These are phyloP conservation scores for Leccinum uliginosum DNA, from an alignment of 768 basidiomycete genomes.

Conservation along the genomic window DNA sequence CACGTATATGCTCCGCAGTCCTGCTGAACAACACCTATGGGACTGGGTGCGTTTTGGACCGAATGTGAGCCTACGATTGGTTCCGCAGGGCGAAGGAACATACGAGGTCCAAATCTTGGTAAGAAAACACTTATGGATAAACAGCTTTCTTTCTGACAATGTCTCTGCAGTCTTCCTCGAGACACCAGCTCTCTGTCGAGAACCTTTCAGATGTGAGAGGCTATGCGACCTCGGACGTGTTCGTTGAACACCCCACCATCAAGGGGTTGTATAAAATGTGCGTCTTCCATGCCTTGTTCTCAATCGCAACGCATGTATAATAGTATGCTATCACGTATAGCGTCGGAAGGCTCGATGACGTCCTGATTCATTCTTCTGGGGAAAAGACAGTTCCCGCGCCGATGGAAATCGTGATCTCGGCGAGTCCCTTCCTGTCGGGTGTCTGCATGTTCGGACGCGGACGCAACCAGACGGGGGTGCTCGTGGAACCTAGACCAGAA, in stretches of 20 bases:
- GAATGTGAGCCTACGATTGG: conserved; percentile 27
- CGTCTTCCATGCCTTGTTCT: background rate
- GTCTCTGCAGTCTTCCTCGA: conserved; percentile 23
- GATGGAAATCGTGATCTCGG: conserved; percentile 30
- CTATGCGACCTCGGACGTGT: conserved; percentile 43
- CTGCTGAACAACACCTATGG: conserved; percentile 31
- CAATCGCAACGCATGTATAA: background rate
- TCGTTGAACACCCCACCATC: conserved; percentile 40
- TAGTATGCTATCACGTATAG: conserved; percentile 12
- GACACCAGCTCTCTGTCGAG: conserved; percentile 26
- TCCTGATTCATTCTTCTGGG: conserved; percentile 28
- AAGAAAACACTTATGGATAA: background rate
- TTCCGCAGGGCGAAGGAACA: conserved; percentile 33
- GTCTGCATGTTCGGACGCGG: conserved; percentile 39
- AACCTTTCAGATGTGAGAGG: conserved; percentile 37
- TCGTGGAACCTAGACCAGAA: conserved; percentile 31
- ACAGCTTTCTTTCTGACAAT: background rate
- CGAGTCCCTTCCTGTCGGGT: conserved; percentile 23
- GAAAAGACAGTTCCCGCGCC: conserved; percentile 32
- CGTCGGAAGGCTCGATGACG: conserved; percentile 37
- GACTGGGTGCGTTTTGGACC: conserved; percentile 29
- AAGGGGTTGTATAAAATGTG: conserved; percentile 42
- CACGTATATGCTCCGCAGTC: conserved; percentile 10
- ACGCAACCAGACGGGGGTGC: conserved; percentile 25
- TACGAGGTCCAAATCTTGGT: conserved; percentile 38